A percentile compares a stretch with the other conserved stretches of the same genome.
Conservation (phyloP, 176 grass and related monocot species). For the Oryza glumipatula region DNA sequence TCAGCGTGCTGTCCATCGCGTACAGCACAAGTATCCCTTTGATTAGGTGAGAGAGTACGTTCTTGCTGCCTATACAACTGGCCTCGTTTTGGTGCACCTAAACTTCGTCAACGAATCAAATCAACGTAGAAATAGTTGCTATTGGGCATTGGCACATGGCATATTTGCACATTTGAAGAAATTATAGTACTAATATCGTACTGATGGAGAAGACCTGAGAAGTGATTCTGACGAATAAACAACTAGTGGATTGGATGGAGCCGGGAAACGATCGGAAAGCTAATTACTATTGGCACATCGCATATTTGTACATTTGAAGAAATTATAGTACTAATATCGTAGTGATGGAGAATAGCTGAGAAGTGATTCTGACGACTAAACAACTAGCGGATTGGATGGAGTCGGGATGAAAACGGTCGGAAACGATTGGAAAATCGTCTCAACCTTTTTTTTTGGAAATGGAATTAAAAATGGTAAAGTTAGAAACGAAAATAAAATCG, state of each 20-base stretch:
- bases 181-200: too few species aligned
- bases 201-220: not conserved
- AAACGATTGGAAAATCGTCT: too few species aligned
- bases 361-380: not conserved
- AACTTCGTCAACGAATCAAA: constrained; percentile 22
- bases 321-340: too few species aligned
- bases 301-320: not conserved
- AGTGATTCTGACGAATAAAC: not conserved
- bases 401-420: too few species aligned
- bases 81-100: constrained; percentile 53
- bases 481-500: too few species aligned
- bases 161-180: not conserved
- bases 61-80: constrained; percentile 47
- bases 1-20: constrained; percentile 42
- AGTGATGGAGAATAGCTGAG: not conserved
- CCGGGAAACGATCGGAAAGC: too few species aligned
- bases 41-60: constrained; percentile 52
- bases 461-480: too few species aligned
- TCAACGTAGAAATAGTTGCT: not conserved
- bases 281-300: not conserved
- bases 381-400: not conserved
- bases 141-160: not conserved
- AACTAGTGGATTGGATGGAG: not conserved
- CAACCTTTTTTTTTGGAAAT: too few species aligned
- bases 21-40: constrained; percentile 53